Conservation (phyloP, 768 basidiomycete species). For the Kwoniella sp. region DNA sequence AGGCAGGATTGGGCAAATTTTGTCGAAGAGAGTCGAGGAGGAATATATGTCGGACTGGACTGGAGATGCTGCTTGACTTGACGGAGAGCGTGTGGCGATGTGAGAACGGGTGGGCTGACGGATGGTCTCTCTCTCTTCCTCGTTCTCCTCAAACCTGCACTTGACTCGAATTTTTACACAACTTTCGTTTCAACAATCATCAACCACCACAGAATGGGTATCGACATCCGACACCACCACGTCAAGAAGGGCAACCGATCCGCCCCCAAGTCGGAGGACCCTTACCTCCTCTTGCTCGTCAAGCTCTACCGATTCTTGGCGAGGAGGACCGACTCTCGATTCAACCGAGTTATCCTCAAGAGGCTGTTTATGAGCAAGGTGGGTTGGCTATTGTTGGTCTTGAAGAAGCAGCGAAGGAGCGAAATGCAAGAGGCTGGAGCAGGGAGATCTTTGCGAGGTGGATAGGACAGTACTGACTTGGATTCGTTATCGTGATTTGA, state of each 20-base stretch:
- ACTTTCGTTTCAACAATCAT: neutral
- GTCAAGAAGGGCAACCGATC: constrained; percentile 96
- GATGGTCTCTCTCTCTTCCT: neutral
- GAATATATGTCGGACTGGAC: neutral
- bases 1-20: neutral
- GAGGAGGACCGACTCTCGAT: constrained; percentile 88
- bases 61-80: neutral
- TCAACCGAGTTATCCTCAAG: constrained; percentile 96
- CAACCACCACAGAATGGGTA: constrained; percentile 64
- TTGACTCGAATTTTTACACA: neutral
- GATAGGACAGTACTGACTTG: too few relatives aligned
- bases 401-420: neutral
- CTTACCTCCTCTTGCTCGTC: constrained; percentile 95
- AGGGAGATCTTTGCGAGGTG: neutral
- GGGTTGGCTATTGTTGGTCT: constrained; percentile 20
- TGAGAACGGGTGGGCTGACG: neutral
- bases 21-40: neutral
- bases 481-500: too few relatives aligned
- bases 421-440: neutral
- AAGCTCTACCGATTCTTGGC: constrained; percentile 99
- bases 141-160: too few relatives aligned
- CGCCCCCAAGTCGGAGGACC: constrained; percentile 98
- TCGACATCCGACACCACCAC: constrained; percentile 94
- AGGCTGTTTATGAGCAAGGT: constrained; percentile 86
- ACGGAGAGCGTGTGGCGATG: neutral